A percentile compares a stretch with the other conserved stretches of the same genome.
Evolutionary conservation across 2,329 filamentous ascomycete species (phyloP).

Genomic region (Claviceps sp.): DNA sequence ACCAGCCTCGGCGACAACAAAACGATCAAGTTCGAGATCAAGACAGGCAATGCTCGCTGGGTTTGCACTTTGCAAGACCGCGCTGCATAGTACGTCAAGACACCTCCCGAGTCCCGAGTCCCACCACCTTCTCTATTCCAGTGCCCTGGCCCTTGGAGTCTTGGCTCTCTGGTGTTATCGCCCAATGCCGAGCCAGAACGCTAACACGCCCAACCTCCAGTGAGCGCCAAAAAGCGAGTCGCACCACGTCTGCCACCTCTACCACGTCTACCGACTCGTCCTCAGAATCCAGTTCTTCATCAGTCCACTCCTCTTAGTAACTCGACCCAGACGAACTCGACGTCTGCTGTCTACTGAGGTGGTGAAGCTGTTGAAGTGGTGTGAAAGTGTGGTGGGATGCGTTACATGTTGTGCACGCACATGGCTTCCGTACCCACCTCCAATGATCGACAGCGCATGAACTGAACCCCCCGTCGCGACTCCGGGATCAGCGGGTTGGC

Average conservation of each 20-base stretch:
- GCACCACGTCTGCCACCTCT: conserved; percentile 23
- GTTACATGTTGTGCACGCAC: too few species aligned
- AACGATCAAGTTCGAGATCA: conserved; percentile 33
- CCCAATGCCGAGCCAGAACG: conserved; percentile 3
- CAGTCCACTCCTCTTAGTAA: background rate
- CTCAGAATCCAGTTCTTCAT: conserved; percentile 16
- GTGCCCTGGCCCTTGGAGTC: too few species aligned
- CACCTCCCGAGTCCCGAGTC: too few species aligned
- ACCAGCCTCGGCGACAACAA: conserved; percentile 21
- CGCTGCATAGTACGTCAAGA: conserved; percentile 25
- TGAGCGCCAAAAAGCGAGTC: conserved; percentile 26
- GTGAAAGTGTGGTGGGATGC: background rate
- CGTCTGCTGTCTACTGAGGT: background rate
- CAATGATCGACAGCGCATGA: too few species aligned
- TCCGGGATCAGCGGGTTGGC: too few species aligned
- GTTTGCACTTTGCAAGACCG: conserved; percentile 32
- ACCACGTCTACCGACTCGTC: conserved; percentile 23
- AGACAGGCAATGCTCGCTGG: conserved; percentile 26
- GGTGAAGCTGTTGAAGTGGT: background rate
- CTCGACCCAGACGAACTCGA: background rate
- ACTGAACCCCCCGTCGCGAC: too few species aligned
- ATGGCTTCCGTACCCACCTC: too few species aligned
- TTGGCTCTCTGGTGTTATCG: background rate
- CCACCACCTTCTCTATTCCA: too few species aligned
- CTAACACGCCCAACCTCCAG: conserved; percentile 13